Conservation (phyloP, 495 filamentous ascomycete species). For the Echria macrotheca region DNA sequence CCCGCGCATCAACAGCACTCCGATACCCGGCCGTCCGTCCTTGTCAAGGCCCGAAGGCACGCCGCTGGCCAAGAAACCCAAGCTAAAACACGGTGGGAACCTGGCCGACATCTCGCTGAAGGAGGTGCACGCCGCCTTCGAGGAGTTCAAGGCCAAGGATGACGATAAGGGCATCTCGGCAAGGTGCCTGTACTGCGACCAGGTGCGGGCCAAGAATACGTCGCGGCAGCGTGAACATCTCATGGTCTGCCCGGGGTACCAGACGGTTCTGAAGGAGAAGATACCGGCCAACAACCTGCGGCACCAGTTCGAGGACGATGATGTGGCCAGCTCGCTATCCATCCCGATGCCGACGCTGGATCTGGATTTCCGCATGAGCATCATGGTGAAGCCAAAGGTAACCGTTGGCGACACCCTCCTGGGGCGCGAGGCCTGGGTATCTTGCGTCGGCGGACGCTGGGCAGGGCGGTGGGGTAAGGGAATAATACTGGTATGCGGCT, state of each 20-base stretch:
- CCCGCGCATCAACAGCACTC: constrained; percentile 25
- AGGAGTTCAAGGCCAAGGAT: constrained; percentile 25
- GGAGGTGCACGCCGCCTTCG: constrained; percentile 29
- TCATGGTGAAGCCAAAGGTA: constrained; percentile 27
- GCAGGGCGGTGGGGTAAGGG: constrained; percentile 29
- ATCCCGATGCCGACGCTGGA: constrained; percentile 22
- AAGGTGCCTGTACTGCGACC: constrained; percentile 22
- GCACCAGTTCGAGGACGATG: constrained; percentile 28
- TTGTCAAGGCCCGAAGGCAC: constrained; percentile 14
- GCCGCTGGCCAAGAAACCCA: constrained; percentile 26
- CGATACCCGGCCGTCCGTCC: constrained; percentile 13
- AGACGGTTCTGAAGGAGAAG: constrained; percentile 22
- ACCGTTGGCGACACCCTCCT: constrained; percentile 16
- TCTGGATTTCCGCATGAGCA: constrained; percentile 29
- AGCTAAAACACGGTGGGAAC: constrained; percentile 14
- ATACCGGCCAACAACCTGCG: constrained; percentile 25
- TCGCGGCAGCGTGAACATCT: constrained; percentile 30
- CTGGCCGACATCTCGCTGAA: constrained; percentile 22
- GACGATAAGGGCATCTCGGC: constrained; percentile 26
- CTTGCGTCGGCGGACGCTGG: constrained; percentile 26
- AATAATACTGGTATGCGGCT: constrained; percentile 18
- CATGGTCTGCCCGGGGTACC: constrained; percentile 21
- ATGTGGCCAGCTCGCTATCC: constrained; percentile 23
- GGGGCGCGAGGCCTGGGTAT: constrained; percentile 23
- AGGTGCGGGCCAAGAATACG: constrained; percentile 29